Evolutionary conservation across 2,329 filamentous ascomycete species (phyloP).

Genomic region (Aspergillus nomiae): DNA sequence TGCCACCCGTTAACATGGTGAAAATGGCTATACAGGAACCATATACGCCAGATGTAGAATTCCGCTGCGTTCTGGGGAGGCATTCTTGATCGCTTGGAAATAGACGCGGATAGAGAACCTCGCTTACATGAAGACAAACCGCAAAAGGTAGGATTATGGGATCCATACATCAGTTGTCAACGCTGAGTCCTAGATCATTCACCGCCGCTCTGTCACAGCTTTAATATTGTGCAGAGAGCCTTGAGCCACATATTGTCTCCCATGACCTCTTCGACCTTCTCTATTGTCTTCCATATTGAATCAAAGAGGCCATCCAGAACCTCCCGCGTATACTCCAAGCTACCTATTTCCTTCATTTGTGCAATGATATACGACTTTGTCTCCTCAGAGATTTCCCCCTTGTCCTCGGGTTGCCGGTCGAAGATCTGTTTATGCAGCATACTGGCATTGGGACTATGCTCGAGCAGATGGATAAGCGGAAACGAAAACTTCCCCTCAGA

Average conservation of each 20-base stretch:
- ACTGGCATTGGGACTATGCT: not conserved
- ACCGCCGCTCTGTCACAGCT: not conserved
- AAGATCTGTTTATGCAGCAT: not conserved
- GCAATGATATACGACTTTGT: constrained; percentile 5
- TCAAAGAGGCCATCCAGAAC: not conserved
- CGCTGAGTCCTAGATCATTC: not conserved
- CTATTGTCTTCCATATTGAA: not conserved
- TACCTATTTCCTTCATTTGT: constrained; percentile 3
- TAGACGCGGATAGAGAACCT: no score
- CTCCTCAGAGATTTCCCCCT: not conserved
- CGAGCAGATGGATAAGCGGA: constrained; percentile 21
- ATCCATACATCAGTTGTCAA: no score
- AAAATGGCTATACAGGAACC: no score
- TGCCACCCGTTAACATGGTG: no score
- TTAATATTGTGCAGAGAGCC: constrained; percentile 7
- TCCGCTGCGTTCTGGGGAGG: no score
- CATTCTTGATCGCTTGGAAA: no score
- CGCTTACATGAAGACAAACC: no score
- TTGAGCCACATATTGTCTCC: constrained; percentile 2
- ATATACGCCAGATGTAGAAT: no score
- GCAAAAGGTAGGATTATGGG: no score
- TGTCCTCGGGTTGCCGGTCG: not conserved
- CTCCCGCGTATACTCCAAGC: not conserved
- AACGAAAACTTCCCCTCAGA: constrained; percentile 48
- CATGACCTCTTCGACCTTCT: not conserved